Conservation (phyloP, 768 basidiomycete species). For the Cantharellus anzutake region DNA sequence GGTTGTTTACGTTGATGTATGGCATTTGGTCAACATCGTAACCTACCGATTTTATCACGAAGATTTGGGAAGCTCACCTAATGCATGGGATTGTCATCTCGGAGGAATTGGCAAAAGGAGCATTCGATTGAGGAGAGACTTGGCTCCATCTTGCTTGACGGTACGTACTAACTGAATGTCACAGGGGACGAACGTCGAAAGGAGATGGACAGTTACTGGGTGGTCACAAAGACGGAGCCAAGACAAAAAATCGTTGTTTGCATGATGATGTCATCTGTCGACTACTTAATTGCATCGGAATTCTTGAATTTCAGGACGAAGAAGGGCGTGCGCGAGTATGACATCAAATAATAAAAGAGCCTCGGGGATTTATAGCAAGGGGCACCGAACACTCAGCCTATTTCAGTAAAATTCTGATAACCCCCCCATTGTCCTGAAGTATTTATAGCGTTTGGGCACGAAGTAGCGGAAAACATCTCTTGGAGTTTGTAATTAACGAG, state of each 20-base stretch:
- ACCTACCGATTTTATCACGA: slow-evolving; percentile 42
- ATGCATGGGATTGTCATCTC: slow-evolving; percentile 52
- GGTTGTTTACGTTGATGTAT: slow-evolving; percentile 39
- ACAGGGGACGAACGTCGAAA: slow-evolving; percentile 25
- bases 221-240: slow-evolving; percentile 21
- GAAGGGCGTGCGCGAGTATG: slow-evolving; percentile 9
- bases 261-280: slow-evolving; percentile 26
- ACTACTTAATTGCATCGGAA: not conserved
- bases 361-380: no score
- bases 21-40: slow-evolving; percentile 50
- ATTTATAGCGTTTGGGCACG: no score
- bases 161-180: slow-evolving; percentile 31
- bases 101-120: slow-evolving; percentile 73
- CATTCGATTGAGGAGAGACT: slow-evolving; percentile 35
- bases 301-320: slow-evolving; percentile 6
- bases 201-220: slow-evolving; percentile 21
- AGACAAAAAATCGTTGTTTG: slow-evolving; percentile 33
- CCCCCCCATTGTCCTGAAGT: no score
- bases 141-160: slow-evolving; percentile 39
- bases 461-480: no score
- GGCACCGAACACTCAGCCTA: no score
- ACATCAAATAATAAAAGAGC: no score
- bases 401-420: no score
- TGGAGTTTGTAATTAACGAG: no score
- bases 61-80: slow-evolving; percentile 27